phyloP scores from a whole-genome alignment of 768 basidiomycete species.

The Macrolepiota albuminosa region DNA sequence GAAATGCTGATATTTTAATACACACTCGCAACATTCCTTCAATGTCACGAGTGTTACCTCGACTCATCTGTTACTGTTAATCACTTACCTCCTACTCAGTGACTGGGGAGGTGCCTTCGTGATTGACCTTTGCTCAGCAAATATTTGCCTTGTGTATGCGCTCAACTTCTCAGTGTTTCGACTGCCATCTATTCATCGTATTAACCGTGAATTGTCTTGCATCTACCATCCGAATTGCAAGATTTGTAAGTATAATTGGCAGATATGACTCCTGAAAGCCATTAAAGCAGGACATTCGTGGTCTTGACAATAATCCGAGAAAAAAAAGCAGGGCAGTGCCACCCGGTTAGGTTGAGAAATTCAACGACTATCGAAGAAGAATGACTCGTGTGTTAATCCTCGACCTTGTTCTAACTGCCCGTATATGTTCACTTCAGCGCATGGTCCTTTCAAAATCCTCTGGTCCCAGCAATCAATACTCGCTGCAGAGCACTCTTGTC shows the following conservation, averaged over 20 bases:
- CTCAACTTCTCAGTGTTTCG: too few species aligned
- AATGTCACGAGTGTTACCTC: not conserved
- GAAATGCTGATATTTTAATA: not conserved
- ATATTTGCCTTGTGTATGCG: too few species aligned
- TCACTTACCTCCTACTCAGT: not conserved
- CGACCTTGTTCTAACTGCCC: constrained; percentile 56
- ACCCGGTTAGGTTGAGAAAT: constrained; percentile 87
- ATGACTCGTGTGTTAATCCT: constrained; percentile 83
- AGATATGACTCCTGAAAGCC: constrained; percentile 86
- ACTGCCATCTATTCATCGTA: too few species aligned
- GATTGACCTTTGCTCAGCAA: too few species aligned
- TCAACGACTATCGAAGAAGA: constrained; percentile 80
- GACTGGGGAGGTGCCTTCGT: too few species aligned
- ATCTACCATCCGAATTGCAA: constrained; percentile 66
- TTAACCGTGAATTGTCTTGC: constrained; percentile 43
- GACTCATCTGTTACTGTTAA: not conserved
- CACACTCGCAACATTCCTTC: not conserved
- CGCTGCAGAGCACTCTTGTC: constrained; percentile 87
- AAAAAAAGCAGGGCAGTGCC: constrained; percentile 24
- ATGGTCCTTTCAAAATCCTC: constrained; percentile 67
- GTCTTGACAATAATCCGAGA: not conserved
- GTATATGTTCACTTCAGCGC: constrained; percentile 84
- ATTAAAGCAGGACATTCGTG: constrained; percentile 60
- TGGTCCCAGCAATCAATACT: constrained; percentile 84
- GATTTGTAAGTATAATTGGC: constrained; percentile 72